These are phyloP conservation scores for Crithidia acanthocephali DNA, from an alignment of 208 protist species.

Conservation along the genomic window DNA sequence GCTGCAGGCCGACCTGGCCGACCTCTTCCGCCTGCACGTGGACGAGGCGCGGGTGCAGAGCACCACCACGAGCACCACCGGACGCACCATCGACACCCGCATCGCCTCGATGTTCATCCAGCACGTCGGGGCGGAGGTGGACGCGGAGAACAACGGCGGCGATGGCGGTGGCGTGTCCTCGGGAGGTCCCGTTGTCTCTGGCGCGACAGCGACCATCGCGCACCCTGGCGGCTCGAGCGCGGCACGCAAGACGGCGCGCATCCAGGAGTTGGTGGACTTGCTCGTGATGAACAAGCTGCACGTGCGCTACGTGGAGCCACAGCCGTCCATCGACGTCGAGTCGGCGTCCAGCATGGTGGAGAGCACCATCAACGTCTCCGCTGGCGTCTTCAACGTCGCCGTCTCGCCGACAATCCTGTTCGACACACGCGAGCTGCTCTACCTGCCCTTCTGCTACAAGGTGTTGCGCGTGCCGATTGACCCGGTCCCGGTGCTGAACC, in stretches of 20 bases:
- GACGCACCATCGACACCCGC: conserved; percentile 14
- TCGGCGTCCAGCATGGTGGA: conserved; percentile 46
- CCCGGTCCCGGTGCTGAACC: conserved; percentile 59
- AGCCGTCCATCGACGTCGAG: conserved; percentile 34
- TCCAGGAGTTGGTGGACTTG: conserved; percentile 48
- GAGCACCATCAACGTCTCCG: conserved; percentile 38
- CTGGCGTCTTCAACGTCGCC: conserved; percentile 44
- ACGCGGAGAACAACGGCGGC: conserved; percentile 10
- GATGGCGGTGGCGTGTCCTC: not conserved
- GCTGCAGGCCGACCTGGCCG: conserved; percentile 41
- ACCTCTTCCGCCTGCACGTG: conserved; percentile 43
- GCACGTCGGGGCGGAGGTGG: conserved; percentile 53
- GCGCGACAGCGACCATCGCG: not conserved
- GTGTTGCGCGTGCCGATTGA: conserved; percentile 68
- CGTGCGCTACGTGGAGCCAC: conserved; percentile 24
- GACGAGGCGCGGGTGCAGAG: conserved; percentile 32
- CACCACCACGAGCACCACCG: conserved; percentile 22
- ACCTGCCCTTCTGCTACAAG: conserved; percentile 79
- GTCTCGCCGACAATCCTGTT: conserved; percentile 75
- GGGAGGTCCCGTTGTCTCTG: not conserved
- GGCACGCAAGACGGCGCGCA: conserved; percentile 18
- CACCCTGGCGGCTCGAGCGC: not conserved
- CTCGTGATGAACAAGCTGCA: conserved; percentile 29
- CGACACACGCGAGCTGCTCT: conserved; percentile 77
- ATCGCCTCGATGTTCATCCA: conserved; percentile 32